Evolutionary conservation across 148 eudicot genomes (phyloP), one percentile per base, ranked within the genome.

Genomic region (Polygonum aviculare): DNA sequence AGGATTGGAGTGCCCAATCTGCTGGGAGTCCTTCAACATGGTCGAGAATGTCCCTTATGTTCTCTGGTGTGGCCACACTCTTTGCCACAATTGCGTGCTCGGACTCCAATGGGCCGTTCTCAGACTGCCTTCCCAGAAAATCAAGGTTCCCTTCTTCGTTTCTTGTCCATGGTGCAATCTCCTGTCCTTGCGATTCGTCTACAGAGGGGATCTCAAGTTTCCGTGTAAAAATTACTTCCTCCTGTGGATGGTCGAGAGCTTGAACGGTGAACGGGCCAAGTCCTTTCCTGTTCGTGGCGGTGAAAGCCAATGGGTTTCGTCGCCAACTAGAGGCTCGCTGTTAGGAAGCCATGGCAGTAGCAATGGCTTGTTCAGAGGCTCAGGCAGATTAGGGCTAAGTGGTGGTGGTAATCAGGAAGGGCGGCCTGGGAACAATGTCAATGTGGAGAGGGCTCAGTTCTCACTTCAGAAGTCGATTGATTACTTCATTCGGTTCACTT

Each of bases 241-340:
- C 40, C 79, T 78, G n/a, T 78, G 79, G 79, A 78, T 78, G 79
- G 75, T 78, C 31, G 79, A 78, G 79, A 72, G 75, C 50, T 31
- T 78, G 75, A 78, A 78, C 18, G 79, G 79, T 26, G 79, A 78
- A 19, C 16, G 79, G 40, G 11, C 55, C 7, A 78, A 78, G 11
- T 54, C 79, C 39, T 15, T 35, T 12, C 41, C 75, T 44, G 22
- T 39, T 22, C 50, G 31, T 3, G 26, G 39, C 39, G 65, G 39
- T 3, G 39, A 72, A 10, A 47, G 51, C 21, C 74, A 21, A 22
- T 54, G 74, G 26, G 19, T 45, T 77, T 45, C 55, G 45, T 51
- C 70, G 5, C 59, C 78, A 67, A 67, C 39, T 12, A 69, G 36
- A 22, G 57, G 40, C 11, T 22, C n/a, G 16, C 33, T 38, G 8